Conservation (phyloP, 2,329 filamentous ascomycete genomes). For the Fusarium mangiferae region DNA sequence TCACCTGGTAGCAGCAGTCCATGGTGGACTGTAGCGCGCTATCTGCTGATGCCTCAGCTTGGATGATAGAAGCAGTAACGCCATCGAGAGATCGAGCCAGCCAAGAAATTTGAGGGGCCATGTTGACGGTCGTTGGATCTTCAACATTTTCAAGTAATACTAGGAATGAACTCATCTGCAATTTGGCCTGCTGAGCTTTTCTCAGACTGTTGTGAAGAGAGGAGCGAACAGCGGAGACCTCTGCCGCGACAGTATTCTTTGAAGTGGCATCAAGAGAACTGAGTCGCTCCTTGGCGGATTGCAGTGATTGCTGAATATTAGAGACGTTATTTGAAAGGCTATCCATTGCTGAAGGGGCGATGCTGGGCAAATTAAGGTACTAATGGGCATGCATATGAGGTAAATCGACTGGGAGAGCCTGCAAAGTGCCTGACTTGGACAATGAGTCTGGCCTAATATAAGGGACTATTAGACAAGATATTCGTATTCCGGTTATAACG, state of each 20-base stretch:
- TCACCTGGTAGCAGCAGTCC: neutral
- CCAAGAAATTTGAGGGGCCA: neutral
- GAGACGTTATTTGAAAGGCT: neutral
- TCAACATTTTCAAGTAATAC: neutral
- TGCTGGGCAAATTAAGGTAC: neutral
- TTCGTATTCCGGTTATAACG: neutral
- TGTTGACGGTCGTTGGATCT: neutral
- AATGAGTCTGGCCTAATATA: no score
- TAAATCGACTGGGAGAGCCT: neutral
- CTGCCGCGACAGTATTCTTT: neutral
- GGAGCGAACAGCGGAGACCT: neutral
- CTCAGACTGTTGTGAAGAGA: neutral
- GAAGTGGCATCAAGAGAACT: neutral
- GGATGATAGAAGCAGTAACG: neutral
- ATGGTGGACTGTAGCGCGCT: neutral
- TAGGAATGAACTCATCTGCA: neutral
- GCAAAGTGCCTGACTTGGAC: neutral
- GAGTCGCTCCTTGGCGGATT: neutral
- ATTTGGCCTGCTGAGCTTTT: neutral
- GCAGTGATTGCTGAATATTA: neutral
- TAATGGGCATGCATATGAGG: neutral
- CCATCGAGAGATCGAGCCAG: neutral
- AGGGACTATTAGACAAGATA: no score
- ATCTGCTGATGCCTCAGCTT: neutral
- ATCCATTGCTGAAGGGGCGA: neutral